Evolutionary conservation across 768 basidiomycete species (phyloP).

Genomic region (Calocera cornea): DNA sequence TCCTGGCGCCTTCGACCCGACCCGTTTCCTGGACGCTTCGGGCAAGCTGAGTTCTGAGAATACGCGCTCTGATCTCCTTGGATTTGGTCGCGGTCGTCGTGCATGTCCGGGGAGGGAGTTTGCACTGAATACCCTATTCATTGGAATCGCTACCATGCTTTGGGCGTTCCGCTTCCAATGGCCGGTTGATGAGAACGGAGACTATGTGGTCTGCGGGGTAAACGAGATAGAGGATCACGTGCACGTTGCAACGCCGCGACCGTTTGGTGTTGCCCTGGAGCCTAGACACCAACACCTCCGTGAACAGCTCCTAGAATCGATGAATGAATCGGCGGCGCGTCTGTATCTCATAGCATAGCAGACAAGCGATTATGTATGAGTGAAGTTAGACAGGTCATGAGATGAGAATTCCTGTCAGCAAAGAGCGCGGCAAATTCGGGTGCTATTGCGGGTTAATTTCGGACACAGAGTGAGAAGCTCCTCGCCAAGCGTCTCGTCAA

Average conservation of each 20-base stretch:
- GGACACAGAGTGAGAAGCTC: no score
- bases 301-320: neutral
- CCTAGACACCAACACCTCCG: neutral
- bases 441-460: no score
- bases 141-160: conserved; percentile 33
- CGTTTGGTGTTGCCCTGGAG: neutral
- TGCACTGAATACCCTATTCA: conserved; percentile 37
- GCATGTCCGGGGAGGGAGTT: conserved; percentile 43
- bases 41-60: neutral
- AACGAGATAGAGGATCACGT: neutral
- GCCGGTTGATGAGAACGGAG: conserved; percentile 31
- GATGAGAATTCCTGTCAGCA: no score
- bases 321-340: no score
- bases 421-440: no score
- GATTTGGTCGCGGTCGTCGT: conserved; percentile 18
- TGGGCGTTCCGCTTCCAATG: conserved; percentile 35
- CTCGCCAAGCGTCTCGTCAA: no score
- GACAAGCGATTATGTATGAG: no score
- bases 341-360: no score
- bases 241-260: neutral
- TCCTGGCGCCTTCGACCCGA: neutral
- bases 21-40: neutral
- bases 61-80: conserved; percentile 2
- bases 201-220: conserved; percentile 19
- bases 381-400: no score